phyloP scores from a whole-genome alignment of 202 grass and related monocot genomes.

The Bolboschoenoplectus hybrid region DNA sequence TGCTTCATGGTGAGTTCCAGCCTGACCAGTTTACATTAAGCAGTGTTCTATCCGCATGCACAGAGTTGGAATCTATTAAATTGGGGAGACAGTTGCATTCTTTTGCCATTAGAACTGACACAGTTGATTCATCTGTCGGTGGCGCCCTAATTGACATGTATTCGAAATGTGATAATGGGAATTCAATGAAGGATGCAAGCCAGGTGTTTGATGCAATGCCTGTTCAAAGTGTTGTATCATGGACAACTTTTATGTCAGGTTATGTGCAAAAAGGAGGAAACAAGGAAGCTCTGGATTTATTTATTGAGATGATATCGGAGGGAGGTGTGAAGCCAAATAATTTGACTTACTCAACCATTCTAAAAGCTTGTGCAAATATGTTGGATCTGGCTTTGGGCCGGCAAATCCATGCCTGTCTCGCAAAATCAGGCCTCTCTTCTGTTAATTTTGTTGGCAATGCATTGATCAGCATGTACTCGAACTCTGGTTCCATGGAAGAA shows the following conservation, averaged over 20 bases:
- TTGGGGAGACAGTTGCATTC: slow-evolving; percentile 83
- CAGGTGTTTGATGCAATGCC: slow-evolving; percentile 58
- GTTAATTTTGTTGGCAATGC: slow-evolving; percentile 75
- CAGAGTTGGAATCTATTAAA: slow-evolving; percentile 52
- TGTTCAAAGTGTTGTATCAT: slow-evolving; percentile 64
- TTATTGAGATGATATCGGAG: slow-evolving; percentile 58
- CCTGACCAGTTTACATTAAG: slow-evolving; percentile 73
- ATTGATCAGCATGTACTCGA: slow-evolving; percentile 73
- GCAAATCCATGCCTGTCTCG: slow-evolving; percentile 65
- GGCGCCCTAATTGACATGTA: slow-evolving; percentile 86
- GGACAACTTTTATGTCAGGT: slow-evolving; percentile 81
- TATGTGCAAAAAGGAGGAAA: slow-evolving; percentile 62
- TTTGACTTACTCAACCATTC: slow-evolving; percentile 70
- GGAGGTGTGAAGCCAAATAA: slow-evolving; percentile 64
- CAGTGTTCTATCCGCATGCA: slow-evolving; percentile 65
- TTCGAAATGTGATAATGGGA: slow-evolving; percentile 46
- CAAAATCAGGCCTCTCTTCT: slow-evolving; percentile 50
- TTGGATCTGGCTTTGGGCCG: slow-evolving; percentile 54
- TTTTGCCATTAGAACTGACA: slow-evolving; percentile 49
- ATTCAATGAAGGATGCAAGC: slow-evolving; percentile 52
- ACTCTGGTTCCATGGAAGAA: slow-evolving; percentile 71
- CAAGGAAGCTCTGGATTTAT: slow-evolving; percentile 48
- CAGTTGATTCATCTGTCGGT: slow-evolving; percentile 61
- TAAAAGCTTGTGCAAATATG: slow-evolving; percentile 75
- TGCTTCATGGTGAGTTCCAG: slow-evolving; percentile 47